Evolutionary conservation across 139 green algal species (phyloP), one percentile per base, ranked within the genome.

Genomic region (Picochlorum sp.): DNA sequence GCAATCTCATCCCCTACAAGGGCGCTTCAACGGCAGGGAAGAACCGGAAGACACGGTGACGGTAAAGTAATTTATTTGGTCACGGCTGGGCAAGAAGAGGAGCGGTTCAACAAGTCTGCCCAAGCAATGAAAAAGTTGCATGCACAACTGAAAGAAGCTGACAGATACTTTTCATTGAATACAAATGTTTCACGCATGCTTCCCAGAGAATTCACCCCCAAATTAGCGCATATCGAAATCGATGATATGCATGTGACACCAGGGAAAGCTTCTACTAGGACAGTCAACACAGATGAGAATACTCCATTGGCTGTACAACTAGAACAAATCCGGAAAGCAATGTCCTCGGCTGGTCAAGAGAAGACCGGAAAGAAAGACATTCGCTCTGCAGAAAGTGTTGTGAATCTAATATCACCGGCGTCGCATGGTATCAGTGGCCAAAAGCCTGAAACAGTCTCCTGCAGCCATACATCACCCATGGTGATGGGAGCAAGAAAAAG

Each of bases 51-150:
- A 30, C 82, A 91, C 76, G 60, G 76, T 23, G 66, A 88, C 3
- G 92, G 92, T 16, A 76, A 79, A 1, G 84, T 96, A 18, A 85
- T 98, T 52, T 89, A 95, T 67, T 68, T 96, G 37, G 72, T 95
- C 37, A 47, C 68, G 0, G 74, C 76, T 13, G 89, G 87, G 28
- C 80, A 66, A 58, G 87, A 95, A 64, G 62, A 76, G 41, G 63
- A 83, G 1, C 74, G 80, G 30, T 89, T 89, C 76, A n/a, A 77
- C 14, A 30, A 38, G 8, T 78, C 72, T 46, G 62, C 72, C 47
- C 64, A 84, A 38, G 63, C 65, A 44, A 70, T 59, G 47, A 58
- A 4, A 41, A 8, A 13, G 30, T 64, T 86, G 64, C 68, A 86
- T 41, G 15, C 41, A 14, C 50, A 73, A 64, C 74, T 86, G 62